Evolutionary conservation across 306 rosid species (phyloP).

Genomic region (Inga laurina): DNA sequence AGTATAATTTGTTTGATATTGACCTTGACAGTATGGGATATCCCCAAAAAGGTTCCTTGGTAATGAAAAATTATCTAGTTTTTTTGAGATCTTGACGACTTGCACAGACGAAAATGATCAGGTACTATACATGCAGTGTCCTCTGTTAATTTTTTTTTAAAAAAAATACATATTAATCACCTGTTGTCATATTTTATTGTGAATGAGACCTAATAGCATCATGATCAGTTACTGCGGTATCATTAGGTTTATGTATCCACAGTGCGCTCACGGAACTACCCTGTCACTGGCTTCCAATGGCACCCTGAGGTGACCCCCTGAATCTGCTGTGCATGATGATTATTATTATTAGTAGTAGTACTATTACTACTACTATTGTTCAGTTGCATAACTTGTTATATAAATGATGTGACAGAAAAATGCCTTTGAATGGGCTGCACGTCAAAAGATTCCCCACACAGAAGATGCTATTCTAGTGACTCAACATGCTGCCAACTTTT

Average conservation of each 20-base stretch:
- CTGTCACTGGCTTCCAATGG: constrained; percentile 78
- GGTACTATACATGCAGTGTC: constrained; percentile 35
- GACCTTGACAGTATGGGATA: constrained; percentile 61
- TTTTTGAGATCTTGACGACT: constrained; percentile 71
- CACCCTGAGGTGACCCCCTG: constrained; percentile 68
- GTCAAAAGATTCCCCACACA: constrained; percentile 72
- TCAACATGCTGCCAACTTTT: constrained; percentile 66
- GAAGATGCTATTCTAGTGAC: constrained; percentile 76
- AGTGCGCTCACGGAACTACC: constrained; percentile 50
- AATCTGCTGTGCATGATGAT: too few relatives aligned
- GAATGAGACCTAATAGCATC: constrained; percentile 10
- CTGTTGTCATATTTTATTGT: not conserved
- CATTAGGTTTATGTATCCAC: constrained; percentile 75
- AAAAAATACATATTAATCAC: not conserved
- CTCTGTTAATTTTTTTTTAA: not conserved
- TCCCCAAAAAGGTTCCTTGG: constrained; percentile 57
- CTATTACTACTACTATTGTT: too few relatives aligned
- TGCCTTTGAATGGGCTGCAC: constrained; percentile 81
- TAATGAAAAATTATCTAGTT: constrained; percentile 45
- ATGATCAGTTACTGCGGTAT: not conserved
- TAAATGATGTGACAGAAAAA: constrained; percentile 69
- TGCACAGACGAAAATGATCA: constrained; percentile 54
- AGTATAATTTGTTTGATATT: constrained; percentile 3
- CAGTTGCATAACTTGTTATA: constrained; percentile 6
- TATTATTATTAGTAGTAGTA: too few relatives aligned